Base-by-base conservation (phyloP, 139 green algal species). In the Chlorella sp. region DNA sequence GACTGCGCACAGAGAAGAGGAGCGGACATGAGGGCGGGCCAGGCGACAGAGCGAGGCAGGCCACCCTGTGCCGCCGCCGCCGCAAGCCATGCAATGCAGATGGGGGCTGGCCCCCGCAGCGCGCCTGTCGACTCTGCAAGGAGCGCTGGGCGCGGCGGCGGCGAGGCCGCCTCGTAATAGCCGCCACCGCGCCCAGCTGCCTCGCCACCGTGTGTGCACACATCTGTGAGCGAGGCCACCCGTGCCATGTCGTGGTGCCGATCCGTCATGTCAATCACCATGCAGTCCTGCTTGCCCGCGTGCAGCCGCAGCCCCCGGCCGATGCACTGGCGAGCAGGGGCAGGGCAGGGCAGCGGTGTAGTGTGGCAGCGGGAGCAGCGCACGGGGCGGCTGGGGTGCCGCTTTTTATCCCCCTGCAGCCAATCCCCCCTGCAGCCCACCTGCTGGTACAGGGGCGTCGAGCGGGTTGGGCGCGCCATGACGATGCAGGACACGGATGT, bases 261-360 rank as follows among this genome's bases (percentile, higher is more conserved):
- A 54, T 81, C 76, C 4, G 76, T 81, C 5, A 81, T 14, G 65
- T 84, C 64, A 3, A 88, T 43, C 44, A 89, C 80, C 13, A 89
- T n/a, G 48, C 80, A 86, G 73, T 81, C 72, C 38, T 80, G 16
- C 73, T 89, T 89, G 48, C 64, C 73, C 4, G 44, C 72, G 4
- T 41, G 34, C 28, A 41, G 62, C 36, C 85, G 85, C 73, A 89
- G 65, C 11, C 85, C 85, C n/a, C n/a, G n/a, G n/a, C n/a, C n/a
- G n/a, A n/a, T n/a, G n/a, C n/a, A n/a, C n/a, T n/a, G n/a, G n/a
- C n/a, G n/a, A n/a, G n/a, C n/a, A n/a, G n/a, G n/a, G n/a, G n/a
- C n/a, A n/a, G n/a, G n/a, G n/a, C n/a, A n/a, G n/a, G n/a, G n/a
- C n/a, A n/a, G n/a, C n/a, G n/a, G n/a, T n/a, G n/a, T n/a, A n/a